Percentiles rank a stretch among this genome's conserved stretches.
These are phyloP conservation scores for Colletotrichum chrysophilum DNA, from an alignment of 2,329 filamentous ascomycete genomes.

Conservation along the genomic window DNA sequence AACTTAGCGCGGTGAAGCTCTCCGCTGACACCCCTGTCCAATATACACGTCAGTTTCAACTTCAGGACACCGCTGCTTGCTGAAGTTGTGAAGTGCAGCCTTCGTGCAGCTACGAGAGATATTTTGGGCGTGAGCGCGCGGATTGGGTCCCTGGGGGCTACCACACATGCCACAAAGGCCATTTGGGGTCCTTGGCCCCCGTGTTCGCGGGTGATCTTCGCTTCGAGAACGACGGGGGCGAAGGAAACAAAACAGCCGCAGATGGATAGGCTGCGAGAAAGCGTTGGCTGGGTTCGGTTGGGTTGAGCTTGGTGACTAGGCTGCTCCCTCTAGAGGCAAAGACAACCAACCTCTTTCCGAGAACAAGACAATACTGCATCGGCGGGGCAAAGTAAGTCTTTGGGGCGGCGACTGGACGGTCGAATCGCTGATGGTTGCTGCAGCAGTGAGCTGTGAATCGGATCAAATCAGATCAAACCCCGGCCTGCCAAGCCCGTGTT, in stretches of 20 bases:
- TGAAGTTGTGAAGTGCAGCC: not conserved
- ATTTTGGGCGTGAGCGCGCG: not conserved
- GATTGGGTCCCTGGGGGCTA: not conserved
- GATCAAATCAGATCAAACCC: constrained; percentile 6
- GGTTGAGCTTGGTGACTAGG: not conserved
- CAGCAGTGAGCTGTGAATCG: constrained; percentile 17
- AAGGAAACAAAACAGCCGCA: constrained; percentile 16
- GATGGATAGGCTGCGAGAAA: not conserved
- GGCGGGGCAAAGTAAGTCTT: not conserved
- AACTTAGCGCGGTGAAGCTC: constrained; percentile 6
- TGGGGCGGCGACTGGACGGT: not conserved
- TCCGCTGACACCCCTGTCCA: not conserved
- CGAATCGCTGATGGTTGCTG: constrained; percentile 1
- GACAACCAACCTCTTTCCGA: not conserved
- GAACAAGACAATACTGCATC: not conserved
- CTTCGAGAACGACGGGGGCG: not conserved
- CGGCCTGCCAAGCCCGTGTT: constrained; percentile 20
- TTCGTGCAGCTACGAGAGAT: constrained; percentile 9
- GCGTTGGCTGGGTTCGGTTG: not conserved
- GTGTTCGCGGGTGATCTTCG: constrained; percentile 14
- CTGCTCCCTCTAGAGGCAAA: not conserved
- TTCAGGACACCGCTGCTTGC: constrained; percentile 18
- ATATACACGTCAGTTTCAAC: constrained; percentile 23
- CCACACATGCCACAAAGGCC: not conserved
- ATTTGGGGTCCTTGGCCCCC: not conserved